Conservation (phyloP, 768 basidiomycete genomes). For the Roridomyces roridus region DNA sequence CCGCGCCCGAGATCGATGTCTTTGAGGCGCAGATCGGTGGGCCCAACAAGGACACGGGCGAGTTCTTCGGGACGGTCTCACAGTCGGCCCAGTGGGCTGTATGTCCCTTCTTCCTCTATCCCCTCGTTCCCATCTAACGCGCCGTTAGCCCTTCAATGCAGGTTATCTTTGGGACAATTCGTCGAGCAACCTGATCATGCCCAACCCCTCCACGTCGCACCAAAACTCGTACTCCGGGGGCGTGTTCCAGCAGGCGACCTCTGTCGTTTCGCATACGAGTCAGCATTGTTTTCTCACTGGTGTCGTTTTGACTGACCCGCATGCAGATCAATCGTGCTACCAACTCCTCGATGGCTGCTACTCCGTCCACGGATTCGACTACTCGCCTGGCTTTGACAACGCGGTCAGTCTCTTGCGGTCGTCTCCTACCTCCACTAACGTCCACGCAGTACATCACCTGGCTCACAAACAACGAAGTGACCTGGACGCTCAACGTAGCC, state of each 20-base stretch:
- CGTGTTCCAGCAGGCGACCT: constrained; percentile 48
- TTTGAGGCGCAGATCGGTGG: constrained; percentile 55
- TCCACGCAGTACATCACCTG: constrained; percentile 64
- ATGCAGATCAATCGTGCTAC: constrained; percentile 34
- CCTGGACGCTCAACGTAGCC: constrained; percentile 61
- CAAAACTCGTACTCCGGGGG: constrained; percentile 53
- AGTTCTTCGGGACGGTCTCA: constrained; percentile 42
- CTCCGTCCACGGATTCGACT: constrained; percentile 62
- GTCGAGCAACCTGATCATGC: constrained; percentile 39
- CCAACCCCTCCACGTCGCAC: constrained; percentile 41
- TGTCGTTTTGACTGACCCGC: too few relatives aligned
- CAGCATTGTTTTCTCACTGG: too few relatives aligned
- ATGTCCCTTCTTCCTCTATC: constrained; percentile 2
- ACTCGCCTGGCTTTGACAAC: constrained; percentile 50
- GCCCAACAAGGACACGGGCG: neutral
- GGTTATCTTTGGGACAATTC: constrained; percentile 48
- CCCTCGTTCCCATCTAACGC: neutral
- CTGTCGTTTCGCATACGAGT: constrained; percentile 39
- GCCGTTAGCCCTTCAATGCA: constrained; percentile 49
- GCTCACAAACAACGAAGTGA: constrained; percentile 58
- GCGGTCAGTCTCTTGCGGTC: constrained; percentile 43
- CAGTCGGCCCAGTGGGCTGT: constrained; percentile 61
- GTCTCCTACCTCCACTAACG: constrained; percentile 52
- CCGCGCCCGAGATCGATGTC: constrained; percentile 67
- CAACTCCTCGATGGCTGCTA: constrained; percentile 46